phyloP scores from a whole-genome alignment of 805 yeast species.

The Clavispora santaluciae region DNA sequence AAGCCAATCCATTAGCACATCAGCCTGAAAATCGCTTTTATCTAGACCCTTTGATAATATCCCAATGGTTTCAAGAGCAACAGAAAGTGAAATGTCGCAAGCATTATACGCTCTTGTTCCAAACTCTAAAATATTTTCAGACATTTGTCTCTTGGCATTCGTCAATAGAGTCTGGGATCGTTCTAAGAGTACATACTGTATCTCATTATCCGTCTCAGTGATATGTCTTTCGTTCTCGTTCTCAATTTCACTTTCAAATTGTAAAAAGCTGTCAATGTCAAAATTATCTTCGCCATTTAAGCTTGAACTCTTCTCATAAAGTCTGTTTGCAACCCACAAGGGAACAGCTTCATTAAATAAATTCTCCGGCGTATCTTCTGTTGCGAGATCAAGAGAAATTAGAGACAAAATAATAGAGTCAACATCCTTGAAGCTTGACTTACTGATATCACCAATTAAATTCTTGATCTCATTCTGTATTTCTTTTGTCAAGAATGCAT shows the following conservation, averaged over 20 bases:
- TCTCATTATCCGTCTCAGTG: constrained; percentile 17
- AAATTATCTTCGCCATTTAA: background rate
- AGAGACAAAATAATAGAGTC: constrained; percentile 1
- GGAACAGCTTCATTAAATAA: constrained; percentile 14
- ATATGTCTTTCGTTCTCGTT: background rate
- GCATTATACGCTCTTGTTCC: constrained; percentile 3
- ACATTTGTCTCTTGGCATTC: constrained; percentile 16
- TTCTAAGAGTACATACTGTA: constrained; percentile 25
- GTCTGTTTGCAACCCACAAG: constrained; percentile 31
- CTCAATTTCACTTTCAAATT: constrained; percentile 9
- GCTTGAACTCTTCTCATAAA: constrained; percentile 1
- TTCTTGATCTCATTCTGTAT: background rate
- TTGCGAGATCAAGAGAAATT: constrained; percentile 1
- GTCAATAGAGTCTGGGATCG: constrained; percentile 42
- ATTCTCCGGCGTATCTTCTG: background rate
- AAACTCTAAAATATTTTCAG: background rate
- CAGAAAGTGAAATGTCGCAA: constrained; percentile 26
- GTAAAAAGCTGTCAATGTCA: constrained; percentile 17
- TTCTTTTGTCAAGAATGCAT: background rate
- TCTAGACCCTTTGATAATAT: constrained; percentile 19
- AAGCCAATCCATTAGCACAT: constrained; percentile 63
- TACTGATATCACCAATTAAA: background rate
- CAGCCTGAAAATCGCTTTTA: constrained; percentile 32
- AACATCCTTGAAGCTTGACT: constrained; percentile 5
- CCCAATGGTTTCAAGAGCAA: constrained; percentile 45